A percentile compares a stretch with the other conserved stretches of the same genome.
These are phyloP conservation scores for Gremmenia infestans DNA, from an alignment of 2,329 filamentous ascomycete species.

Conservation along the genomic window DNA sequence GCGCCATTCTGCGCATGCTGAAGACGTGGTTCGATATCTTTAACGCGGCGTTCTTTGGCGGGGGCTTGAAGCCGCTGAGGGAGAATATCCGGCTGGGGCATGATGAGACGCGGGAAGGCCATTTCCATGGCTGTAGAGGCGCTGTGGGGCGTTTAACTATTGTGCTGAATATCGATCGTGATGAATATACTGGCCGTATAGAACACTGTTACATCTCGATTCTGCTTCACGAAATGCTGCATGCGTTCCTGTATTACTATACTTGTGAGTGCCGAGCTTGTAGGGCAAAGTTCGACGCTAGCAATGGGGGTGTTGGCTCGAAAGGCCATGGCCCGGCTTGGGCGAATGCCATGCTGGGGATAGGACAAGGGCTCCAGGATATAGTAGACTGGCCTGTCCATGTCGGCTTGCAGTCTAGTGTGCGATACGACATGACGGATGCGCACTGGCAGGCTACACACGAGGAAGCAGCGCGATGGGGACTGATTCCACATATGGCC, in stretches of 20 bases:
- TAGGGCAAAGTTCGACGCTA: not conserved
- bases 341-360: not conserved
- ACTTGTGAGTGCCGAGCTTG: not conserved
- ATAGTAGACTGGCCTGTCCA: not conserved
- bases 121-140: not conserved
- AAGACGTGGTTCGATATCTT: not conserved
- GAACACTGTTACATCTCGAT: not conserved
- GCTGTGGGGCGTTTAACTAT: not conserved
- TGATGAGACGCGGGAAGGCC: not conserved
- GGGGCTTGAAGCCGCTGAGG: not conserved
- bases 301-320: not conserved
- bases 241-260: not conserved
- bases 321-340: not conserved
- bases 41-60: not conserved
- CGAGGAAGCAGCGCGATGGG: not conserved
- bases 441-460: not conserved
- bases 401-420: not conserved
- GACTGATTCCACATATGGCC: not conserved
- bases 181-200: not conserved
- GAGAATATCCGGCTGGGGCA: not conserved
- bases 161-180: not conserved
- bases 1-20: not conserved
- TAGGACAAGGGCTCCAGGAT: not conserved
- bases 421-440: not conserved
- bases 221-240: not conserved